A percentile compares a stretch with the other conserved stretches of the same genome.
Conservation (phyloP, 1,284 basidiomycete genomes). For the Takashimella tepidaria region DNA sequence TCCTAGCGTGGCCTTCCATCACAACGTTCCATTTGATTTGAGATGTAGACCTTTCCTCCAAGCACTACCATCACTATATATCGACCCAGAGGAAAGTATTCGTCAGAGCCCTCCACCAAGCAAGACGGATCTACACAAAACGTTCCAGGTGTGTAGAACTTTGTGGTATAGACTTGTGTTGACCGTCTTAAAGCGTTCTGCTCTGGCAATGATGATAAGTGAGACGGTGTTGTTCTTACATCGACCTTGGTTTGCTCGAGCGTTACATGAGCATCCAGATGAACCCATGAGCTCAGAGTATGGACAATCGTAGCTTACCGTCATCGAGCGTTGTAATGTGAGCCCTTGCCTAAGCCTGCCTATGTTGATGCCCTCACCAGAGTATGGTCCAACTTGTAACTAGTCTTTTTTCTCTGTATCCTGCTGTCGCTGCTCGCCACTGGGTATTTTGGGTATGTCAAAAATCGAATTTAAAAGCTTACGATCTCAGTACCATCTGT, state of each 20-base stretch:
- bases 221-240: slow-evolving; percentile 29
- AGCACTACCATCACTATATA: slow-evolving; percentile 21
- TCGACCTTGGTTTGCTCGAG: slow-evolving; percentile 31
- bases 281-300: slow-evolving; percentile 23
- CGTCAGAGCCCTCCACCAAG: slow-evolving; percentile 19
- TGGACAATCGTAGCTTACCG: slow-evolving; percentile 25
- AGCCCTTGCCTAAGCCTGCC: no score
- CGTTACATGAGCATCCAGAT: slow-evolving; percentile 19
- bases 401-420: slow-evolving; percentile 23
- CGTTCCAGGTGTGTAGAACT: slow-evolving; percentile 17
- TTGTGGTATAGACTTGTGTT: not conserved
- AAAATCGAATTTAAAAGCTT: not conserved
- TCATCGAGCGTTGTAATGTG: slow-evolving; percentile 33
- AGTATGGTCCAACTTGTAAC: slow-evolving; percentile 24
- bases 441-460: slow-evolving; percentile 34
- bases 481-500: slow-evolving; percentile 30
- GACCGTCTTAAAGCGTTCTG: slow-evolving; percentile 23
- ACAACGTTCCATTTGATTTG: slow-evolving; percentile 23
- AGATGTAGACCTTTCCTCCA: slow-evolving; percentile 26
- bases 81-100: slow-evolving; percentile 18
- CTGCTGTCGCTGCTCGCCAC: slow-evolving; percentile 25
- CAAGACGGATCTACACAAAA: slow-evolving; percentile 19
- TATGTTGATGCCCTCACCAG: slow-evolving; percentile 1
- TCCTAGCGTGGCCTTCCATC: slow-evolving; percentile 24
- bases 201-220: slow-evolving; percentile 25